Evolutionary conservation across 2,329 filamentous ascomycete species (phyloP).

Genomic region (Metarhizium sp.): DNA sequence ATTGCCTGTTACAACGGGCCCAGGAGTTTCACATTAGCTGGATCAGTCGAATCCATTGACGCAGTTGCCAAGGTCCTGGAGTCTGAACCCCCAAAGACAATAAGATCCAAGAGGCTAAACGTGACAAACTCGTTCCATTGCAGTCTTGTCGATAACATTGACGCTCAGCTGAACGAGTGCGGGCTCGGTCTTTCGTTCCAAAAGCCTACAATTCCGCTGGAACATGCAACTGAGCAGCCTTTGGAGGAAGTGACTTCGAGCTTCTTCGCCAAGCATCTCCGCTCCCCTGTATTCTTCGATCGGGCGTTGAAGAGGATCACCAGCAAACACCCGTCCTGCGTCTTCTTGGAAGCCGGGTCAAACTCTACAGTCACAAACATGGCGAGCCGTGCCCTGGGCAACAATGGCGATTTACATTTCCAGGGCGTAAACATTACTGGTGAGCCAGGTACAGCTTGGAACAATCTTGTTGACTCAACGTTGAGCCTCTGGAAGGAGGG

Average conservation of each 20-base stretch:
- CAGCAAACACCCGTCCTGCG: slow-evolving; percentile 17
- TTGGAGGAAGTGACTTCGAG: neutral
- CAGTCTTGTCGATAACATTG: slow-evolving; percentile 25
- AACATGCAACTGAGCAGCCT: slow-evolving; percentile 2
- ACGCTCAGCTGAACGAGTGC: slow-evolving; percentile 15
- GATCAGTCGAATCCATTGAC: slow-evolving; percentile 22
- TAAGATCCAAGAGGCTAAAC: slow-evolving; percentile 27
- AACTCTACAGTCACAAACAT: slow-evolving; percentile 25
- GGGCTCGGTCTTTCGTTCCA: slow-evolving; percentile 9
- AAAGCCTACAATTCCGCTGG: slow-evolving; percentile 4
- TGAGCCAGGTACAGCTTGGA: neutral
- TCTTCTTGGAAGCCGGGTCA: slow-evolving; percentile 31
- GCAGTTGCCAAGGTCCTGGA: slow-evolving; percentile 7
- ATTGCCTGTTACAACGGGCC: slow-evolving; percentile 41
- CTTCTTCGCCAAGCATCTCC: slow-evolving; percentile 26
- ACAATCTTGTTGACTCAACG: slow-evolving; percentile 15
- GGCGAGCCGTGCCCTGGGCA: slow-evolving; percentile 17
- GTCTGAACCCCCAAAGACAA: neutral
- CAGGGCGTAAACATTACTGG: slow-evolving; percentile 2
- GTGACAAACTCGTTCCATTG: slow-evolving; percentile 41
- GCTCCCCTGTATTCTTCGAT: slow-evolving; percentile 33
- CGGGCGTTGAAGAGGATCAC: slow-evolving; percentile 31
- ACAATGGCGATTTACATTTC: neutral
- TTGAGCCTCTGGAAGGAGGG: slow-evolving; percentile 31
- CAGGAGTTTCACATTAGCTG: slow-evolving; percentile 31